Evolutionary conservation across 129 eudicot genomes (phyloP).

Genomic region (Tagetes erecta): DNA sequence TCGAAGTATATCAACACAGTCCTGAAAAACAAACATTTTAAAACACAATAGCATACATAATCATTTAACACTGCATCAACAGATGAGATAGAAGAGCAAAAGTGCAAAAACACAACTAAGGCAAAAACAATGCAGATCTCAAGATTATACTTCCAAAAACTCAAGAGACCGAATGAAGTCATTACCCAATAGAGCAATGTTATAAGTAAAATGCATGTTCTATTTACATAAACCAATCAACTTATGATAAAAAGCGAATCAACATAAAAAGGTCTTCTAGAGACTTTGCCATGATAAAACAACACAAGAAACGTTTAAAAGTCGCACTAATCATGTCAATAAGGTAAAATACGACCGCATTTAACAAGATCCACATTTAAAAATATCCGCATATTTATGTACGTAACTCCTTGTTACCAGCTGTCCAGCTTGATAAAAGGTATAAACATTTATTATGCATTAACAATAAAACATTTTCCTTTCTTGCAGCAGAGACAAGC

Average conservation of each 20-base stretch:
- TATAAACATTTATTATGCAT: not conserved
- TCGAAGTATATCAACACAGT: slow-evolving; percentile 27
- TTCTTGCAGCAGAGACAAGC: not conserved
- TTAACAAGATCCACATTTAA: too few species aligned
- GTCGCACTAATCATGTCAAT: too few species aligned
- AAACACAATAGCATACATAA: slow-evolving; percentile 18
- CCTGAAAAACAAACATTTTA: slow-evolving; percentile 11
- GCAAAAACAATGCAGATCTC: not conserved
- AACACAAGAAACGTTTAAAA: not conserved
- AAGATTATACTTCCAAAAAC: slow-evolving; percentile 3
- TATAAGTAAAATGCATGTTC: not conserved
- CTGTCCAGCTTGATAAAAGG: not conserved
- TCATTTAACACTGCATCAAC: not conserved
- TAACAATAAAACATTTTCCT: not conserved
- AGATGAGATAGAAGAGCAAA: not conserved
- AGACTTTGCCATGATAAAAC: not conserved
- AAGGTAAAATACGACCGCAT: too few species aligned
- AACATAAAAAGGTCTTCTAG: not conserved
- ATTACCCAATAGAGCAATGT: not conserved
- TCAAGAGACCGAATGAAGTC: not conserved
- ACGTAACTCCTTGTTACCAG: not conserved
- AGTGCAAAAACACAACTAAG: not conserved
- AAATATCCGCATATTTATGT: too few species aligned
- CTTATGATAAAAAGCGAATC: not conserved
- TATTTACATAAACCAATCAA: not conserved